Conservation (phyloP, 176 grass and related monocot species). For the Bromus sterilis region DNA sequence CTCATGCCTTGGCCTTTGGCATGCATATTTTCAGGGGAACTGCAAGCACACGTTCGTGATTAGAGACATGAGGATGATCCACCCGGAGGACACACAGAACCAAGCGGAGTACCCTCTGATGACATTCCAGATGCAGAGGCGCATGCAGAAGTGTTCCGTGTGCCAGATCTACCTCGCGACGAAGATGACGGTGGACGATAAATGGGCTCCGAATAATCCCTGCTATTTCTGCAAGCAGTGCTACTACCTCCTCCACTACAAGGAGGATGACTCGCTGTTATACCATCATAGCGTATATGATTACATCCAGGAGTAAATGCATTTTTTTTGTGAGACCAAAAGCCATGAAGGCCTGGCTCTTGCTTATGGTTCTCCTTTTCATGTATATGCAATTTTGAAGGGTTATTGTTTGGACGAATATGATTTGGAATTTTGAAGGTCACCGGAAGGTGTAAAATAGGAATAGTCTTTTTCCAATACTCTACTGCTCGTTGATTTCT, state of each 20-base stretch:
- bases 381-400: neutral
- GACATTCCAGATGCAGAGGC: constrained; percentile 62
- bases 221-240: constrained; percentile 95
- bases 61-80: constrained; percentile 81
- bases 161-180: constrained; percentile 73
- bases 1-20: neutral
- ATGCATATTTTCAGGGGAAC: constrained; percentile 53
- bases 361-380: neutral
- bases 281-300: constrained; percentile 74
- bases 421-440: neutral
- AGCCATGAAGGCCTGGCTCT: neutral
- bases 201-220: constrained; percentile 78
- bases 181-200: constrained; percentile 86
- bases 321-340: neutral
- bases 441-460: too few relatives aligned
- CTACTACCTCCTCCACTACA: constrained; percentile 95
- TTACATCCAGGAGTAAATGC: constrained; percentile 53
- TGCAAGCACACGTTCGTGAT: constrained; percentile 83
- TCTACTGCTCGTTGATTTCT: too few relatives aligned
- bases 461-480: too few relatives aligned
- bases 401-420: too few relatives aligned
- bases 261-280: constrained; percentile 66
- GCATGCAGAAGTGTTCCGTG: constrained; percentile 70
- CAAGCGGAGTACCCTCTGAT: constrained; percentile 65
- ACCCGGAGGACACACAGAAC: constrained; percentile 70